Evolutionary conservation across 331 rosid species (phyloP).

Genomic region (Ulmus americana): DNA sequence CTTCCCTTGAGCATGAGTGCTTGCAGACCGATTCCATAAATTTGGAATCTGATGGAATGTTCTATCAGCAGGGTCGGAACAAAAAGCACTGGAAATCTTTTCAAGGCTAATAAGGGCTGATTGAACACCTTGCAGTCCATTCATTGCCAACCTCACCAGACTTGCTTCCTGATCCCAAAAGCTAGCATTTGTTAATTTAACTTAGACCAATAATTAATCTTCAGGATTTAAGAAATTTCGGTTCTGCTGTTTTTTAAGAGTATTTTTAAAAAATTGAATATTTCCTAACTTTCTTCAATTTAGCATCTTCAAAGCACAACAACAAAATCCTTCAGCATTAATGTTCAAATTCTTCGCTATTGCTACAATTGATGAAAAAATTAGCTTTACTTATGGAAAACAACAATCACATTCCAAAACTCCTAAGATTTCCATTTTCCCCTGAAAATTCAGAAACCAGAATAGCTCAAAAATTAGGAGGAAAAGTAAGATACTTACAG

Average conservation of each 20-base stretch:
- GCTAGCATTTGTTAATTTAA: constrained; percentile 1
- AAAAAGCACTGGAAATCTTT: constrained; percentile 47
- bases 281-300: background rate
- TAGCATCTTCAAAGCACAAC: background rate
- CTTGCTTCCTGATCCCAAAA: constrained; percentile 58
- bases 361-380: background rate
- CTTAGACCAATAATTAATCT: background rate
- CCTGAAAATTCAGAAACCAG: background rate
- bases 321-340: background rate
- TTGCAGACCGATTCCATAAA: constrained; percentile 74
- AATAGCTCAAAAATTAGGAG: constrained; percentile 8
- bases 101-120: constrained; percentile 63
- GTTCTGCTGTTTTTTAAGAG: too few relatives aligned
- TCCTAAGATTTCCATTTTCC: background rate
- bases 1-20: constrained; percentile 62
- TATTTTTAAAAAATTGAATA: too few relatives aligned
- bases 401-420: background rate
- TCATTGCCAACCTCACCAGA: constrained; percentile 67
- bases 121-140: constrained; percentile 68
- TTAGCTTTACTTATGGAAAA: background rate
- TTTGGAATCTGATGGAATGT: constrained; percentile 56
- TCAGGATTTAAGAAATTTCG: too few relatives aligned
- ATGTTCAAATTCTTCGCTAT: background rate
- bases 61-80: constrained; percentile 61
- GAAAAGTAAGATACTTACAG: constrained; percentile 43